phyloP scores from a whole-genome alignment of 495 filamentous ascomycete genomes.

The Cairneyella variabilis region DNA sequence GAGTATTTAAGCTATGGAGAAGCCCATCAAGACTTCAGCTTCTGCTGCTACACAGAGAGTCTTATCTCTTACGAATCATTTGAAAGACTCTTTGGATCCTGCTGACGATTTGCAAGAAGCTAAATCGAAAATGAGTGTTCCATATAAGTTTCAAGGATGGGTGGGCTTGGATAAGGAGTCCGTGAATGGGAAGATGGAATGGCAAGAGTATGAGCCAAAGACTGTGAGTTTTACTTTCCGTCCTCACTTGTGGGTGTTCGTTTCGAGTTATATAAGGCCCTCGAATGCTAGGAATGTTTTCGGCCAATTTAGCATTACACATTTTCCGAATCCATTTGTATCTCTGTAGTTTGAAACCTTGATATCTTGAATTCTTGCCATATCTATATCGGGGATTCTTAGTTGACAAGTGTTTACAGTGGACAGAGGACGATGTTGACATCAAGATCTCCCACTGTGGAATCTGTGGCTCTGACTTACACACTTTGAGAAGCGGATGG shows the following conservation, averaged over 20 bases:
- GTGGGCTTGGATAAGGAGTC: slow-evolving; percentile 58
- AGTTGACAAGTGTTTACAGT: no score
- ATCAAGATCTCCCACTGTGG: slow-evolving; percentile 79
- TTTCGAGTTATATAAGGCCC: no score
- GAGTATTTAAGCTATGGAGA: slow-evolving; percentile 16
- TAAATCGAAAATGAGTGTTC: slow-evolving; percentile 18
- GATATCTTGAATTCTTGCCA: no score
- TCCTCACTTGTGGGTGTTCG: no score
- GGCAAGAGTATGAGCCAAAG: slow-evolving; percentile 72
- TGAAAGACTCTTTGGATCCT: slow-evolving; percentile 19
- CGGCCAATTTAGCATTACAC: not conserved
- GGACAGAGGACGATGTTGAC: slow-evolving; percentile 73
- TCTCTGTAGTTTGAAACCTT: no score
- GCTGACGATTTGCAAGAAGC: slow-evolving; percentile 14
- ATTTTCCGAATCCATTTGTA: not conserved
- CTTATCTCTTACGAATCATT: slow-evolving; percentile 19
- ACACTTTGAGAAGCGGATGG: slow-evolving; percentile 75
- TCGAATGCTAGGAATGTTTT: no score
- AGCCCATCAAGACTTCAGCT: slow-evolving; percentile 12
- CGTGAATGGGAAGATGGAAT: slow-evolving; percentile 66
- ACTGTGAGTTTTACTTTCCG: slow-evolving; percentile 22
- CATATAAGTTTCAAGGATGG: slow-evolving; percentile 72
- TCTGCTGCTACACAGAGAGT: slow-evolving; percentile 20
- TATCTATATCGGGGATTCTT: no score
- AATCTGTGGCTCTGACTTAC: slow-evolving; percentile 76